These are phyloP conservation scores for Bruguiera sexangula DNA, from an alignment of 345 rosid species.

Conservation along the genomic window DNA sequence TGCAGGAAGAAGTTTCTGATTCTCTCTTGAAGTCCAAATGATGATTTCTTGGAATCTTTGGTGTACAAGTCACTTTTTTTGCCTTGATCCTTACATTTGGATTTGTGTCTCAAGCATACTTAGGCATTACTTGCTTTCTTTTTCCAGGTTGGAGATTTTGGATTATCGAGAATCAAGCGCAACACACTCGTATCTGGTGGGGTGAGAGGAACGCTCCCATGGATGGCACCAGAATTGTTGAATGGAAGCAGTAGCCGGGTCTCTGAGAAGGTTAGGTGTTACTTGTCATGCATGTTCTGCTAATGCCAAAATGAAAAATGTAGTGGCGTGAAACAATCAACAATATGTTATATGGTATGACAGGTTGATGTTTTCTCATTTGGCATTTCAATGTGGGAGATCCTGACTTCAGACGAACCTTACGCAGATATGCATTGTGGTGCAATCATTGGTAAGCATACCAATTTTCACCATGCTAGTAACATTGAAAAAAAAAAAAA, in stretches of 20 bases:
- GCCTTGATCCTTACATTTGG: neutral
- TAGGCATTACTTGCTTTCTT: neutral
- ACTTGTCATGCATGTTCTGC: neutral
- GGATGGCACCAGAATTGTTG: slow-evolving; percentile 72
- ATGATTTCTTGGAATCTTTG: slow-evolving; percentile 2
- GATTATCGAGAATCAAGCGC: slow-evolving; percentile 63
- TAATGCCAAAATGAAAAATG: neutral
- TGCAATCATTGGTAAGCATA: slow-evolving; percentile 58
- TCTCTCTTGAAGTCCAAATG: neutral
- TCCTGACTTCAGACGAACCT: slow-evolving; percentile 68
- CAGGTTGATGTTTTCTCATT: slow-evolving; percentile 69
- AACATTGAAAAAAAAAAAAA: neutral
- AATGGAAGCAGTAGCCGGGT: slow-evolving; percentile 63
- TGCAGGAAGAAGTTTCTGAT: neutral
- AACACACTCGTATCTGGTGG: slow-evolving; percentile 70
- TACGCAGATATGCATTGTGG: slow-evolving; percentile 78
- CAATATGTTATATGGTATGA: slow-evolving; percentile 8
- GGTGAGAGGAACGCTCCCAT: slow-evolving; percentile 70
- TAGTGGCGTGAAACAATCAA: neutral
- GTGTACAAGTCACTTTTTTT: too few relatives aligned
- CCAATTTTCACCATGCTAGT: neutral
- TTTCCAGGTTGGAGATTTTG: slow-evolving; percentile 67
- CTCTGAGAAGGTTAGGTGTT: slow-evolving; percentile 53
- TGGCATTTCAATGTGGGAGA: slow-evolving; percentile 76
- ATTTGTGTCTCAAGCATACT: slow-evolving; percentile 11